Evolutionary conservation across 345 rosid species (phyloP), one percentile per base, ranked within the genome.

Genomic region (Gossypium longicalyx): DNA sequence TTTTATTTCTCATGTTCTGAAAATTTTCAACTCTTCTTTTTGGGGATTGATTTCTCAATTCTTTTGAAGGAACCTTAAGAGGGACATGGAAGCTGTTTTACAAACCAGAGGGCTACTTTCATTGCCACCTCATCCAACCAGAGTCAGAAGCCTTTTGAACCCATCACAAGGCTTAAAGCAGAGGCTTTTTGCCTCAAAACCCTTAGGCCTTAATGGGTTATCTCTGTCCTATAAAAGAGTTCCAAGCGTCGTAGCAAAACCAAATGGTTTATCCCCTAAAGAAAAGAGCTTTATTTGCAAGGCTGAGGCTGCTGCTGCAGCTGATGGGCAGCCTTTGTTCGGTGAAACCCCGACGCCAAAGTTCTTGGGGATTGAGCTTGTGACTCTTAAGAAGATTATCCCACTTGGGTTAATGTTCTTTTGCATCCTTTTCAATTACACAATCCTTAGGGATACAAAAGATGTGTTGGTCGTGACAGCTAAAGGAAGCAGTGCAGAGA

Each of bases 391-490:
- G 78, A 94, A 94, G 84, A 94, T 94, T 86, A 68, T 94, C 47
- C 97, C 98, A 12, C 86, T 94, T 27, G 98, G 98, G 19, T 82
- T 94, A 12, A 92, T 94, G 98, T 94, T 94, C 87, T 94, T 94
- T 77, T 94, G 98, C 72, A 94, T 94, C 73, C 87, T 94, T 9
- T 94, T 92, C 80, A 94, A 94, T 51, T 94, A 94, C 80, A 94
- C 99, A 45, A 94, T 94, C 83, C 92, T 94, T n/a, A 90, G 99
- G 74, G 99, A 94, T 74, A 94, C 99, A 0, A 94, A 94, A 81
- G 99, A 94, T 82, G 99, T 94, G 43, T 73, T 94, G 84, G 98
- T 94, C 69, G 98, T 94, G 83, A 94, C 99, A 27, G 99, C 99
- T 29, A 81, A 87, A 81, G 99, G 99, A 54, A 94, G 99, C 61